These are phyloP conservation scores for Anisodus acutangulus DNA, from an alignment of 257 asterid species.

Conservation along the genomic window DNA sequence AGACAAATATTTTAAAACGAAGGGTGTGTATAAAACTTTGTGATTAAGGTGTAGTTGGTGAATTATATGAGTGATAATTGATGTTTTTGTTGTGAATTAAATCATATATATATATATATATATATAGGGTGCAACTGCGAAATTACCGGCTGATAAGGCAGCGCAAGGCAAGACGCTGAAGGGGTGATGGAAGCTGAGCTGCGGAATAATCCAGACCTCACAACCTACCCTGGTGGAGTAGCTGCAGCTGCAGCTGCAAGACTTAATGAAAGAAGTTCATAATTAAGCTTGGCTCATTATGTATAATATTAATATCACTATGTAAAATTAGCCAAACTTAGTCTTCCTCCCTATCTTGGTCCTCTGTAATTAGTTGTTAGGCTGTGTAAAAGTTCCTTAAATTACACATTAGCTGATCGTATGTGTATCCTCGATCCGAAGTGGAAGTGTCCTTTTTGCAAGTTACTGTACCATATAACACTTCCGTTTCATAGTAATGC, in stretches of 20 bases:
- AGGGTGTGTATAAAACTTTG: no score
- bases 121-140: conserved; percentile 53
- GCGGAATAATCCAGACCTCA: conserved; percentile 44
- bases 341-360: background rate
- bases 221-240: conserved; percentile 59
- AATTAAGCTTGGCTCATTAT: background rate
- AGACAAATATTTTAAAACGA: no score
- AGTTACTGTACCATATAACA: no score
- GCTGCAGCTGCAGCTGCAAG: conserved; percentile 75
- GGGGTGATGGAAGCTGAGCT: conserved; percentile 59
- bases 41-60: background rate
- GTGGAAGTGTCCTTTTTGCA: no score
- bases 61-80: background rate
- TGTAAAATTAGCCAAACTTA: no score
- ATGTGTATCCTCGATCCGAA: no score
- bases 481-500: no score
- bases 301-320: background rate
- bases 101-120: background rate
- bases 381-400: background rate
- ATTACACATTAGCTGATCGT: no score
- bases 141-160: conserved; percentile 56
- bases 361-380: background rate
- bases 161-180: conserved; percentile 67
- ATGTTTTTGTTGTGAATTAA: background rate
- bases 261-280: conserved; percentile 46